Conservation (phyloP, 306 rosid genomes). For the Quercus alba region DNA sequence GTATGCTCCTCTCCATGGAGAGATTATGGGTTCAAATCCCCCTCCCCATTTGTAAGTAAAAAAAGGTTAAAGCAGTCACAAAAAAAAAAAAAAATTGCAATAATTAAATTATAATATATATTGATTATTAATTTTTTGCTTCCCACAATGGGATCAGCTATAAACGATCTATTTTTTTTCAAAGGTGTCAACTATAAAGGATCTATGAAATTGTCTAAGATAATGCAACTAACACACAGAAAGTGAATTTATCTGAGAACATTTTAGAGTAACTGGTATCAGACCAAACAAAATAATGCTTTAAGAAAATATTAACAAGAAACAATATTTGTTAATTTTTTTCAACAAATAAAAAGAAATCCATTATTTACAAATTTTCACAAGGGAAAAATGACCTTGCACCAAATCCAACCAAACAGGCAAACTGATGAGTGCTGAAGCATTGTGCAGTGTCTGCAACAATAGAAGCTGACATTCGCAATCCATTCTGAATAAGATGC, state of each 20-base stretch:
- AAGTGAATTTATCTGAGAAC: neutral
- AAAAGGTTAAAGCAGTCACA: neutral
- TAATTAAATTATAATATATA: neutral
- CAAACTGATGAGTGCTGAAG: conserved; percentile 99
- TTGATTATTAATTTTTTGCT: neutral
- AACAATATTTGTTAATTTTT: neutral
- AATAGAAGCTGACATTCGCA: conserved; percentile 88
- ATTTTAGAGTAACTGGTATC: neutral
- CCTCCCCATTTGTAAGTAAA: too few relatives aligned
- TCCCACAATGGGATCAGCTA: too few relatives aligned
- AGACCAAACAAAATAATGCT: neutral
- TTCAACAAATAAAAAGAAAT: neutral
- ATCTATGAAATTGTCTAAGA: neutral
- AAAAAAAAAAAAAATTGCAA: neutral
- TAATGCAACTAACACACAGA: neutral
- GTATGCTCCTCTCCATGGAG: too few relatives aligned
- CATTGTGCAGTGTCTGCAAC: conserved; percentile 96
- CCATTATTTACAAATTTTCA: conserved; percentile 4
- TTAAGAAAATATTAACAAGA: neutral
- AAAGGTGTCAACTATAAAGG: too few relatives aligned
- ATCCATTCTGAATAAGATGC: conserved; percentile 92
- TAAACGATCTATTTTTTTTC: too few relatives aligned
- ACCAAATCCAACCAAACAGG: conserved; percentile 98
- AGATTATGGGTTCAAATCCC: too few relatives aligned
- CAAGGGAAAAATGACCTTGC: conserved; percentile 70